Percentiles rank a stretch among this genome's conserved stretches.
These are phyloP conservation scores for Monosporascus sp. DNA, from an alignment of 2,329 filamentous ascomycete species.

Conservation along the genomic window DNA sequence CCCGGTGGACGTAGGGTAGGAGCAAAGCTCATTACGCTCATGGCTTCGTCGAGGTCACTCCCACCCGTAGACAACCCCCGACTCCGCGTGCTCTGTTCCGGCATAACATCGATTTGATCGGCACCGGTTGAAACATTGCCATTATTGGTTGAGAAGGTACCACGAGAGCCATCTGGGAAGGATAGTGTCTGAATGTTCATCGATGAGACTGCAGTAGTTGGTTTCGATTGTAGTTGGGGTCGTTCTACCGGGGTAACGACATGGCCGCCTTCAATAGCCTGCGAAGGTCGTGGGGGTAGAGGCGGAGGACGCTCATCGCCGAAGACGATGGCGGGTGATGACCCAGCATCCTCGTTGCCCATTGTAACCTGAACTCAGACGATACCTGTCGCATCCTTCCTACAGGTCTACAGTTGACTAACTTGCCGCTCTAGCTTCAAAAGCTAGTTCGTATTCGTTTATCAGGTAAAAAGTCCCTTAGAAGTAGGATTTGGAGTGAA, in stretches of 20 bases:
- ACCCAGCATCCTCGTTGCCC: slow-evolving; percentile 27
- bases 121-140: slow-evolving; percentile 20
- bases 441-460: background rate
- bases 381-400: slow-evolving; percentile 5
- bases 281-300: slow-evolving; percentile 45
- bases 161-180: slow-evolving; percentile 63
- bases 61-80: slow-evolving; percentile 21
- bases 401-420: background rate
- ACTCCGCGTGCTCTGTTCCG: slow-evolving; percentile 10
- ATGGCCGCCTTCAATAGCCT: slow-evolving; percentile 25
- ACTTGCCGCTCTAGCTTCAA: background rate
- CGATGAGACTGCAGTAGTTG: slow-evolving; percentile 80
- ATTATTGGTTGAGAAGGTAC: slow-evolving; percentile 49
- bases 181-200: slow-evolving; percentile 74
- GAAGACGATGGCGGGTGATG: slow-evolving; percentile 13
- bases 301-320: slow-evolving; percentile 47
- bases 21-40: slow-evolving; percentile 61
- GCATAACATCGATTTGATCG: slow-evolving; percentile 28
- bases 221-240: slow-evolving; percentile 48
- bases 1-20: slow-evolving; percentile 57
- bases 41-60: slow-evolving; percentile 55
- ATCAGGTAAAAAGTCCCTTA: too few species aligned
- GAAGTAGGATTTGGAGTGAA: background rate
- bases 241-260: slow-evolving; percentile 21
- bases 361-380: slow-evolving; percentile 14